Evolutionary conservation across 2,329 filamentous ascomycete species (phyloP).

Genomic region (Exophiala xenobiotica): DNA sequence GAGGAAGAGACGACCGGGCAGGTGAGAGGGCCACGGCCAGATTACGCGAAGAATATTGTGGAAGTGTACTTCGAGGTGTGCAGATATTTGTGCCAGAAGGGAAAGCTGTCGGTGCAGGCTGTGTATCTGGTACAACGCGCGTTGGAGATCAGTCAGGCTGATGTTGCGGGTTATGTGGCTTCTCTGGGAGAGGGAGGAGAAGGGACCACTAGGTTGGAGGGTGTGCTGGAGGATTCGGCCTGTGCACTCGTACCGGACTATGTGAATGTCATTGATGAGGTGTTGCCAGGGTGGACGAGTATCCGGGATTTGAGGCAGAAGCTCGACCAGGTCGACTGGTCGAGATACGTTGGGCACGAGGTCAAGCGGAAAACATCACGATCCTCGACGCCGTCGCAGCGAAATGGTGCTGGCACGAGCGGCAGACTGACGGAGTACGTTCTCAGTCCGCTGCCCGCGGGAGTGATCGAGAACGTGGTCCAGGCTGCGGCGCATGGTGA

Average conservation of each 20-base stretch:
- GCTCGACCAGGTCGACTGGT: conserved; percentile 28
- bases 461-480: conserved; percentile 23
- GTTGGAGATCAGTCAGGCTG: conserved; percentile 9
- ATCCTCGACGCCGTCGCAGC: not conserved
- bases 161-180: conserved; percentile 11
- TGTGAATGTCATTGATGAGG: conserved; percentile 19
- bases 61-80: conserved; percentile 28
- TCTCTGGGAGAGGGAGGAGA: not conserved
- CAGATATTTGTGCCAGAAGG: conserved; percentile 11
- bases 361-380: conserved; percentile 10
- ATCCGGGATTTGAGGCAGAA: conserved; percentile 25
- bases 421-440: not conserved
- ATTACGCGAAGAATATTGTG: conserved; percentile 28
- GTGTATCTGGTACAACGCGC: conserved; percentile 12
- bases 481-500: conserved; percentile 18
- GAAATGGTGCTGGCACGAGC: not conserved
- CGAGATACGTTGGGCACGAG: conserved; percentile 27
- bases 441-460: conserved; percentile 12
- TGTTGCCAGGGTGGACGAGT: conserved; percentile 26
- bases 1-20: not conserved
- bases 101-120: conserved; percentile 7
- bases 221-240: not conserved
- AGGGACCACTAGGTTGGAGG: not conserved
- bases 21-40: conserved; percentile 15
- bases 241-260: conserved; percentile 19